phyloP scores from a whole-genome alignment of 202 grass and related monocot genomes.

The Saccharum hybrid region DNA sequence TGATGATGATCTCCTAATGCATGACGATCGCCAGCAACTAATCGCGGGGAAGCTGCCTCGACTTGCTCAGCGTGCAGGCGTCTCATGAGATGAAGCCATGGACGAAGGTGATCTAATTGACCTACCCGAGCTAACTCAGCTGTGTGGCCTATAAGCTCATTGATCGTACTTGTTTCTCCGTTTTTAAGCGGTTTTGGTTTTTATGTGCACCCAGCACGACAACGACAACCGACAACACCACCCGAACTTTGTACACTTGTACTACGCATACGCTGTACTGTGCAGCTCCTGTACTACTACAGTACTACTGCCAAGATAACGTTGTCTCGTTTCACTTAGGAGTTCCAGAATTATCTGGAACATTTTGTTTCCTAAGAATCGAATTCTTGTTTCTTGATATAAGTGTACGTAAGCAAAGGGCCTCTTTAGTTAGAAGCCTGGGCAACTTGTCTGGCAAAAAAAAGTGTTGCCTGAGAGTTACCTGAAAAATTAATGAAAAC shows the following conservation, averaged over 20 bases:
- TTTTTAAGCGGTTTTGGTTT: neutral
- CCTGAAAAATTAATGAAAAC: no score
- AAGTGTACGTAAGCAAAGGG: neutral
- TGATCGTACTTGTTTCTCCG: neutral
- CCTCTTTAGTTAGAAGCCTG: no score
- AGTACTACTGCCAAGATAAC: neutral
- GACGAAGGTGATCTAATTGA: conserved; percentile 51
- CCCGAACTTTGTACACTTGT: neutral
- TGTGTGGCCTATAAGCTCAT: neutral
- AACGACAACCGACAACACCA: neutral
- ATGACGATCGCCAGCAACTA: conserved; percentile 41
- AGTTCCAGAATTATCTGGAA: neutral
- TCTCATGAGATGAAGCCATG: neutral
- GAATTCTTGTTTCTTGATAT: no score
- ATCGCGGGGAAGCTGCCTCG: conserved; percentile 39
- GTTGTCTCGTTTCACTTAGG: neutral
- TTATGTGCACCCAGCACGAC: neutral
- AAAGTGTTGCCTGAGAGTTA: no score
- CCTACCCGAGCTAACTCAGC: conserved; percentile 41
- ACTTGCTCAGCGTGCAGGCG: conserved; percentile 24
- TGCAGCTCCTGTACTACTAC: neutral
- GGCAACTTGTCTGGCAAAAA: no score
- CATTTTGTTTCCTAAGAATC: neutral
- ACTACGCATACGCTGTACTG: neutral
- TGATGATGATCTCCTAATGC: neutral